Percentiles rank a stretch among this genome's conserved stretches.
phyloP scores from a whole-genome alignment of 2,329 filamentous ascomycete genomes.

The Teratosphaeria viscida region DNA sequence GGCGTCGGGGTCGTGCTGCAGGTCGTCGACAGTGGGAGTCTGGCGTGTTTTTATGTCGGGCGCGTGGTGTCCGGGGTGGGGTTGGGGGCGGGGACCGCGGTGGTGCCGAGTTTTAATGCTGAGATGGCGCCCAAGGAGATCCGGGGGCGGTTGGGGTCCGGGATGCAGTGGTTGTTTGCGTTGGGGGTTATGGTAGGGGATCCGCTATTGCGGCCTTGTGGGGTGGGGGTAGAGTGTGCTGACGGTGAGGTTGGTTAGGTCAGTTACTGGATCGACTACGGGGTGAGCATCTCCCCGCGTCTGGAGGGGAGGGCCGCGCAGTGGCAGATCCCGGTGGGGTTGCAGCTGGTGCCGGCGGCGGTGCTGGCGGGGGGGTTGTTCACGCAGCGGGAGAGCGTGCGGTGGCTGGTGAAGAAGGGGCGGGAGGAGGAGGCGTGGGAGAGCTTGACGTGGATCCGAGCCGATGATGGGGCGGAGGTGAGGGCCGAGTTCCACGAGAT shows the following conservation, averaged over 20 bases:
- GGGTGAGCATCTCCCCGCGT: conserved; percentile 24
- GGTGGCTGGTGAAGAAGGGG: conserved; percentile 41
- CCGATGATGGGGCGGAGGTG: conserved; percentile 19
- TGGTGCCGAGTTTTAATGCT: conserved; percentile 29
- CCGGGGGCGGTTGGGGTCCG: conserved; percentile 39
- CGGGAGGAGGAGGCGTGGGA: conserved; percentile 37
- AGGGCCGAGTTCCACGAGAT: not conserved
- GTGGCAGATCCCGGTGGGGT: conserved; percentile 48
- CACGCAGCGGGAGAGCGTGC: conserved; percentile 40
- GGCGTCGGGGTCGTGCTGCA: conserved; percentile 35
- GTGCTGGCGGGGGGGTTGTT: conserved; percentile 41
- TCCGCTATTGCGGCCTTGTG: not conserved
- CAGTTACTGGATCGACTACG: conserved; percentile 36
- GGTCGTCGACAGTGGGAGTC: conserved; percentile 34
- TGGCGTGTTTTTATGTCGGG: conserved; percentile 34
- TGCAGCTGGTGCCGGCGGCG: conserved; percentile 41
- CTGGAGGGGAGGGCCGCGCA: conserved; percentile 23
- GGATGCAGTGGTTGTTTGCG: conserved; percentile 43
- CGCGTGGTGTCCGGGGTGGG: conserved; percentile 39
- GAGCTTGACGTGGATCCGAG: conserved; percentile 44
- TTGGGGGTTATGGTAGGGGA: conserved; percentile 37
- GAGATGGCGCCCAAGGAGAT: conserved; percentile 37
- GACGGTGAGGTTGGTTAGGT: not conserved
- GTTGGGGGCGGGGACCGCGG: conserved; percentile 37
- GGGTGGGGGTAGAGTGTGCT: not conserved